Conservation (phyloP, 441 rosid genomes). For the Erodium moschatum region DNA sequence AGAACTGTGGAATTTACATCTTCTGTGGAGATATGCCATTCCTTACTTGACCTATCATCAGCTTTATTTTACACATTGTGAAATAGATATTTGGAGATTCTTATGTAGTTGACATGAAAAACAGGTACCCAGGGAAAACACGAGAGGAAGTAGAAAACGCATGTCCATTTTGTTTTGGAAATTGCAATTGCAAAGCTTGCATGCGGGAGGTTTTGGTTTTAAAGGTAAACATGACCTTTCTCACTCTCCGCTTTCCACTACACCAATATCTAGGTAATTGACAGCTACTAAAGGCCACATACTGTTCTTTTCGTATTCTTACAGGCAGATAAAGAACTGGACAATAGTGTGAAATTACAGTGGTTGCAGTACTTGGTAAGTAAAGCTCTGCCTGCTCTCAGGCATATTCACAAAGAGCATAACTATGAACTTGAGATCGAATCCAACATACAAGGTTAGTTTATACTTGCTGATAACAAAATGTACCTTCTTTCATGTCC, state of each 20-base stretch:
- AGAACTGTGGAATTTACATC: not conserved
- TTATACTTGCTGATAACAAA: slow-evolving; percentile 6
- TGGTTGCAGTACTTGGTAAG: slow-evolving; percentile 14
- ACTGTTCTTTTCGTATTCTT: not conserved
- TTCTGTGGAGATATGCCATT: not conserved
- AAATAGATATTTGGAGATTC: not conserved
- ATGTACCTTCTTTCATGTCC: not conserved
- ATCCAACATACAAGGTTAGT: slow-evolving; percentile 15
- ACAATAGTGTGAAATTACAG: slow-evolving; percentile 4
- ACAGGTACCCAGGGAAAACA: slow-evolving; percentile 36
- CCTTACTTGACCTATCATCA: not conserved
- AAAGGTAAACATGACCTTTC: slow-evolving; percentile 22
- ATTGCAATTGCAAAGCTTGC: slow-evolving; percentile 41
- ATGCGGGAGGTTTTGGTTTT: slow-evolving; percentile 30
- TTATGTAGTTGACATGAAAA: not conserved
- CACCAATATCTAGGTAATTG: not conserved
- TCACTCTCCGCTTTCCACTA: not conserved
- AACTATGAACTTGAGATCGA: slow-evolving; percentile 16
- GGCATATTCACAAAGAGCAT: slow-evolving; percentile 18
- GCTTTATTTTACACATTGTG: not conserved
- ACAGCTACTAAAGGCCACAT: slow-evolving; percentile 4
- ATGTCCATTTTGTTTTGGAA: slow-evolving; percentile 38
- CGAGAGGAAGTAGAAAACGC: slow-evolving; percentile 25
- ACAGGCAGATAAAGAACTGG: slow-evolving; percentile 10
- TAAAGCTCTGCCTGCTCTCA: slow-evolving; percentile 17